Base-by-base conservation (phyloP, 1,284 basidiomycete genomes). In the Sporisorium scitamineum region DNA sequence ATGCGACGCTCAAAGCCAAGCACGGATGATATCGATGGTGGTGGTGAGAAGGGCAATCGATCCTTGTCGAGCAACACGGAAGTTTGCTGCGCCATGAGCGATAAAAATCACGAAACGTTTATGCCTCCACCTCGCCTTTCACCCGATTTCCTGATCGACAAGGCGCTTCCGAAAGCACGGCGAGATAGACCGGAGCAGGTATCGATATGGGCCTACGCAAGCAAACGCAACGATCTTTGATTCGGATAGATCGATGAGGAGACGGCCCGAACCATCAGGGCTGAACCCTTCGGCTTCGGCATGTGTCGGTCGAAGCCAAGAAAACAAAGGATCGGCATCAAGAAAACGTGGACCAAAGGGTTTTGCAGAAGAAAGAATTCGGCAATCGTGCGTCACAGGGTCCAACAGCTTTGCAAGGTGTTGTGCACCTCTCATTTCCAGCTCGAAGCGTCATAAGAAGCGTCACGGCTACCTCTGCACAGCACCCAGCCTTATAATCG, bases 281-380 rank as follows among this genome's bases (percentile, higher is more conserved):
- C 31, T 41, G 24, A 41, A 22, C 3, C 6, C 20, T 34, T 51
- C 31, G 32, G 50, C 20, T 55, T 62, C 61, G 61, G 61, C 53
- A 48, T 55, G 61, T 55, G 34, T 62, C 61, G 61, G 61, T 62
- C 61, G 27, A 51, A 47, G 52, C 2, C 27, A 51, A 8, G n/a
- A 54, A 14, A 48, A 24, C 3, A 54, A 54, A 54, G 42, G 42
- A 61, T 54, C 53, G 53, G 48, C 53, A 54, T 31, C 34, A 45
- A 18, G 29, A 10, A 26, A 41, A 45, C 44, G 26, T 29, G 37
- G n/a, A 31, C 44, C 47, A 48, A 11, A n/a, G 26, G 18, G 10
- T 48, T 16, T 24, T 31, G 47, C 47, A 31, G 16, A 29, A 31
- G 18, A 31, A 29, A 9, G 26, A 29, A 29, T 48, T 29, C 45